Base-by-base conservation (phyloP, 129 eudicot genomes). In the Flaveria bidentis region DNA sequence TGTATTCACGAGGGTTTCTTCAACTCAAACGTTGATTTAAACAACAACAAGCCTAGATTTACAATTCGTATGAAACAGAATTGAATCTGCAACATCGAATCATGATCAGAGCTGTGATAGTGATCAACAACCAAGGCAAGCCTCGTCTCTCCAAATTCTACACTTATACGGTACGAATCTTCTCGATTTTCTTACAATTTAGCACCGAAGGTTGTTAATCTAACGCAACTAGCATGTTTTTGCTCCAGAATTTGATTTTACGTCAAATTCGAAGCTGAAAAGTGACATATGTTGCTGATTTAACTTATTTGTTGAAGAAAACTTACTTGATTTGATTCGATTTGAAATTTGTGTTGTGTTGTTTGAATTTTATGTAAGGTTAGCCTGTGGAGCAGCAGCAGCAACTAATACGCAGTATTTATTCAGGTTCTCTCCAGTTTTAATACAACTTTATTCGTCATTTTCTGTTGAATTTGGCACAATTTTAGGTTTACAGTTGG, bases 341-440 rank as follows among this genome's bases (percentile, higher is more conserved):
- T 57, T 56, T 11, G 36, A 23, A 60, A 3, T 4, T 60, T 60
- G 0, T 14, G 1, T 12, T 46, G 26, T 36, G 45, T 75, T 9
- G n/a, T 42, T 71, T 12, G 71, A 49, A 23, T 50, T 77, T 72
- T 8, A n/a, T 52, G 71, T 55, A 75, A 75, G 80, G 70, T 78
- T 79, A 90, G 96, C 82, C 96, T 36, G 82, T 74, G 80, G 96
- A 90, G 89, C 87, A 90, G 89, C 93, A 90, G 70, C 96, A 90
- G 52, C 85, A 90, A 57, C 78, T 90, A 33, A 77, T 90, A 5
- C 93, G 96, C 78, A 85, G 75, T 20, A 69, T 90, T 57, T 90
- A 90, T 76, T 76, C 85, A 83, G 92, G 96, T 83, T 56, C 12
- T 26, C 62, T 14, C 22, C 47, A 23, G n/a, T 17, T 51, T 65